Conservation (phyloP, 2,329 filamentous ascomycete species). For the Fusarium sp. region DNA sequence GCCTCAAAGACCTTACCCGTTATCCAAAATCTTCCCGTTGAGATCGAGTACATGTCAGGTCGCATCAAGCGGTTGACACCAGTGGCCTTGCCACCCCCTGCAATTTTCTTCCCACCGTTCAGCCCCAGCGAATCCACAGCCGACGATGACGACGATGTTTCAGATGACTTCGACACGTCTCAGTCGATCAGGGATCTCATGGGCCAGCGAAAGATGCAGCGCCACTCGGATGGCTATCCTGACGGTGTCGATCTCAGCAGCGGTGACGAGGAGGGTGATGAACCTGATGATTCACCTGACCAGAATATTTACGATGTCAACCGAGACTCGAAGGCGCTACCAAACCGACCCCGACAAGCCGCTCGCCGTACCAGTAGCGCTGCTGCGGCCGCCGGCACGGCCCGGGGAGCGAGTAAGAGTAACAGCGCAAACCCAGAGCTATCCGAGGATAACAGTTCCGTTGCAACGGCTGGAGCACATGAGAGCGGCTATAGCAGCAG, state of each 20-base stretch:
- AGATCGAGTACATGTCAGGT: constrained; percentile 63
- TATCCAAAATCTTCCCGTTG: constrained; percentile 44
- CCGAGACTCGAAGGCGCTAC: constrained; percentile 34
- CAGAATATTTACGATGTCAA: constrained; percentile 52
- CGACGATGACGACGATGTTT: constrained; percentile 50
- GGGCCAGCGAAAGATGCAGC: constrained; percentile 55
- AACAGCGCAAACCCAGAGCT: constrained; percentile 48
- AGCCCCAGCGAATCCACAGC: constrained; percentile 58
- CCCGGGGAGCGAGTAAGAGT: constrained; percentile 52
- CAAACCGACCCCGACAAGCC: constrained; percentile 35
- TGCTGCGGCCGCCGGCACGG: constrained; percentile 52
- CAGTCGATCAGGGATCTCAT: constrained; percentile 51
- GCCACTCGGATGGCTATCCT: constrained; percentile 60
- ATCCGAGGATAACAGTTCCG: constrained; percentile 55
- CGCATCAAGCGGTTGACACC: constrained; percentile 62
- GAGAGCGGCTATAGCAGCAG: constrained; percentile 58
- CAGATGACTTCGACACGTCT: constrained; percentile 50
- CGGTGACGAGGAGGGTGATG: constrained; percentile 59
- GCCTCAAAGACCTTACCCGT: constrained; percentile 8
- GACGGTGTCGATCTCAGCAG: constrained; percentile 59
- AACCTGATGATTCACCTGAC: constrained; percentile 55
- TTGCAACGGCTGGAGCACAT: constrained; percentile 58
- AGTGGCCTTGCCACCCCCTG: constrained; percentile 66
- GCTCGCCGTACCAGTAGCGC: constrained; percentile 52
- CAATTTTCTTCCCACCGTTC: constrained; percentile 66